phyloP scores from a whole-genome alignment of 2,329 filamentous ascomycete species.

The Fusarium albosuccineum region DNA sequence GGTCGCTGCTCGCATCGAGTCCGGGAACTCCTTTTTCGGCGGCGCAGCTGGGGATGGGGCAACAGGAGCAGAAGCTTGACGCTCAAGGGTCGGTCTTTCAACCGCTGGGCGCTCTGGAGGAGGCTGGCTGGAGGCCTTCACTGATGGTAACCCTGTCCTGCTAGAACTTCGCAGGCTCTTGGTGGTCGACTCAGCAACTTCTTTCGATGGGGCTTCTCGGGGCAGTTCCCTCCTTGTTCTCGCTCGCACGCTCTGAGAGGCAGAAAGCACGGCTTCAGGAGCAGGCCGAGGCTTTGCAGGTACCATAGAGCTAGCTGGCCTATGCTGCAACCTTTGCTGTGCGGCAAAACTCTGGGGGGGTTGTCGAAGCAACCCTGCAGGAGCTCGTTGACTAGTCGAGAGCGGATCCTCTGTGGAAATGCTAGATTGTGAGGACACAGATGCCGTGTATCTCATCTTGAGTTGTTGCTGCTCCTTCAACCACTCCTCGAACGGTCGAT shows the following conservation, averaged over 20 bases:
- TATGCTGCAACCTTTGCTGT: constrained; percentile 71
- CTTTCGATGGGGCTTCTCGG: constrained; percentile 41
- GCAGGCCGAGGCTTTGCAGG: constrained; percentile 44
- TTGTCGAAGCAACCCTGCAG: constrained; percentile 62
- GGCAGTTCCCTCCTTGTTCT: constrained; percentile 47
- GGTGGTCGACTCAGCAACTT: constrained; percentile 38
- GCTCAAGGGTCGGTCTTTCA: constrained; percentile 42
- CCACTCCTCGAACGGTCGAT: constrained; percentile 73
- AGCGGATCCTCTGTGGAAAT: constrained; percentile 52
- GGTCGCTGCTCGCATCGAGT: constrained; percentile 57
- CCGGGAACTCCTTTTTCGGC: constrained; percentile 47
- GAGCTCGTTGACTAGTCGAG: constrained; percentile 50
- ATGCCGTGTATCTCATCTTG: constrained; percentile 48
- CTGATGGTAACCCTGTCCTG: constrained; percentile 46
- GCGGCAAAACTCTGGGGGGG: constrained; percentile 76
- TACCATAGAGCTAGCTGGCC: constrained; percentile 51
- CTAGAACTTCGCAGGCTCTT: constrained; percentile 48
- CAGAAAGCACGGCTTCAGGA: constrained; percentile 39
- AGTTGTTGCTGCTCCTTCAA: constrained; percentile 65
- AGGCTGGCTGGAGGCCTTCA: constrained; percentile 46
- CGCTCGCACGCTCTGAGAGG: constrained; percentile 49
- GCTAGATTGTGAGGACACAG: constrained; percentile 46
- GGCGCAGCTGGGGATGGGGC: constrained; percentile 36
- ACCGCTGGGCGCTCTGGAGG: constrained; percentile 44
- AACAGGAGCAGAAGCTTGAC: constrained; percentile 44